Evolutionary conservation across 257 asterid genomes (phyloP), one percentile per base, ranked within the genome.

Genomic region (Linaria vulgaris): DNA sequence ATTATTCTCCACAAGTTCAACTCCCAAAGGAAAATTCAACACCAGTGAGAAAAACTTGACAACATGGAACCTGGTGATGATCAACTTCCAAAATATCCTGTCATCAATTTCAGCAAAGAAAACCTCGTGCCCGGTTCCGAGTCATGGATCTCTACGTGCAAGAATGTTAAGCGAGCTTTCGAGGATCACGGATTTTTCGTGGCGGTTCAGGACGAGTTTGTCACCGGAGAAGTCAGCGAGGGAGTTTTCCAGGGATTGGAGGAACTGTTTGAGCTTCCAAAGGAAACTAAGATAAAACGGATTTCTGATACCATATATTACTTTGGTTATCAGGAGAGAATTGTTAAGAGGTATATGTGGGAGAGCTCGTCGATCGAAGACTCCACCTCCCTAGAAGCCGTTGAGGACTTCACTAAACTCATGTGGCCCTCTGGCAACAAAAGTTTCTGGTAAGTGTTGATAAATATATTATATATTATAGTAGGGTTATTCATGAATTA

Each of bases 361-460:
- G 50, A 45, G 50, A n/a, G 17, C 50, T 45, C 10, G 50, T 12
- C 50, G 17, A 45, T 45, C 14, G 17, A 45, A 45, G 53, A 47
- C 0, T 47, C 53, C 21, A 16, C 8, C 9, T n/a, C 53, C 53
- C 22, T 9, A 7, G 53, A 47, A 47, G 53, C 53, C 8, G 53
- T 47, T n/a, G 22, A 47, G 23, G 17, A n/a, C 22, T 47, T 47
- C 53, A 47, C 53, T 9, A 47, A 47, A 47, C 53, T 47, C 22
- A 47, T 47, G 53, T 47, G 53, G 53, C 53, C 53, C 21, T 47
- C 53, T 47, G 53, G 53, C 22, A 47, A 47, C 22, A n/a, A n/a
- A 22, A 47, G 17, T 47, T 47, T 47, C 23, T 6, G 10, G 53
- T 47, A 47, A 15, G 7, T n/a, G 9, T n/a, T n/a, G n/a, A n/a